Evolutionary conservation across 169 alveolate genomes (phyloP).

Genomic region (Plasmodium malariae): DNA sequence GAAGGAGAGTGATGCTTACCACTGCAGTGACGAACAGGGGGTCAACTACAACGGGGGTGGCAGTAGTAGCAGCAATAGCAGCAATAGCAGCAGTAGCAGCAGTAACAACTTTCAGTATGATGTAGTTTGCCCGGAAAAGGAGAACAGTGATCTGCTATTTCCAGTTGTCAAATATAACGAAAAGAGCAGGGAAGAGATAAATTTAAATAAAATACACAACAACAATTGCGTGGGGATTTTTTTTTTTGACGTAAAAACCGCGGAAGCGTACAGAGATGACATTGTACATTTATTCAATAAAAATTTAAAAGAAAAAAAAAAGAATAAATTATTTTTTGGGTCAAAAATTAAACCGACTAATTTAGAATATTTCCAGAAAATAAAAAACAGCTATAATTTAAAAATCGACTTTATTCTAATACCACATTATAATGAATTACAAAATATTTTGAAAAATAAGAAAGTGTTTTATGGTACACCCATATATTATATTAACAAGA

Average conservation of each 20-base stretch:
- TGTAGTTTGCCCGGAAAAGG: not conserved
- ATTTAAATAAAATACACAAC: constrained; percentile 34
- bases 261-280: constrained; percentile 74
- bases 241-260: constrained; percentile 67
- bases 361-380: constrained; percentile 31
- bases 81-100: not conserved
- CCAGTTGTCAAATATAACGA: constrained; percentile 39
- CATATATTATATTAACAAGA: constrained; percentile 54
- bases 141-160: constrained; percentile 3
- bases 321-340: constrained; percentile 48
- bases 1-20: no score
- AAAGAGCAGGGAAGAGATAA: constrained; percentile 29
- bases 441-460: constrained; percentile 55
- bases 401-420: constrained; percentile 51
- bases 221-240: constrained; percentile 39
- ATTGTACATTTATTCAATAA: constrained; percentile 43
- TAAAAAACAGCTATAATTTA: constrained; percentile 13
- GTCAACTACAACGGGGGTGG: no score
- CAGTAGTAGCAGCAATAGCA: not conserved
- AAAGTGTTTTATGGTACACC: constrained; percentile 71
- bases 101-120: not conserved
- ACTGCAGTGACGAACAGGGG: no score
- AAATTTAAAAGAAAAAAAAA: constrained; percentile 69
- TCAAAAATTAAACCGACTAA: constrained; percentile 52
- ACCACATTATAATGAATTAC: constrained; percentile 43